A percentile compares a stretch with the other conserved stretches of the same genome.
phyloP scores from a whole-genome alignment of 805 yeast genomes.

The Metschnikowia orientalis region DNA sequence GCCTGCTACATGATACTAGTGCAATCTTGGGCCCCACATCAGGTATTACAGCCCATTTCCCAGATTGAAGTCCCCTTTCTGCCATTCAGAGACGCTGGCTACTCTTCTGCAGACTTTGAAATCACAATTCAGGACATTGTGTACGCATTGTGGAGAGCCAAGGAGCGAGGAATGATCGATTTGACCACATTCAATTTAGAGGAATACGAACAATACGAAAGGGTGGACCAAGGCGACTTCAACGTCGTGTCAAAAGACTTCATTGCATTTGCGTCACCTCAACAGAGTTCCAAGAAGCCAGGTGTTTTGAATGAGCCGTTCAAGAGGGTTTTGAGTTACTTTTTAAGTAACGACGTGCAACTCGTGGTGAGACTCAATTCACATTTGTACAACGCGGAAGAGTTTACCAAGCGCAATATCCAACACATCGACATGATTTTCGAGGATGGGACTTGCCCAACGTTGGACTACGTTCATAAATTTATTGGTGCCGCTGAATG shows the following conservation, averaged over 20 bases:
- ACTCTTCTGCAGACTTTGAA: conserved; percentile 91
- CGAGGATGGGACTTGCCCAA: conserved; percentile 98
- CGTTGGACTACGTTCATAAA: conserved; percentile 85
- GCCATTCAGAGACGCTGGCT: conserved; percentile 97
- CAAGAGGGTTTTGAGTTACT: conserved; percentile 74
- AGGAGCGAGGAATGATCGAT: conserved; percentile 85
- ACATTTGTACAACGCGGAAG: conserved; percentile 78
- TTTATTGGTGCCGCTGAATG: conserved; percentile 95
- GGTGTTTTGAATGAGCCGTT: conserved; percentile 69
- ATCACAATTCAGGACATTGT: conserved; percentile 92
- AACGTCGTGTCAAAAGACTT: conserved; percentile 89
- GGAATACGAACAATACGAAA: conserved; percentile 89
- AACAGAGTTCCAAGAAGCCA: conserved; percentile 47
- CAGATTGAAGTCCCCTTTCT: conserved; percentile 91
- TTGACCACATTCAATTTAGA: conserved; percentile 83
- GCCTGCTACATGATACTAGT: conserved; percentile 94
- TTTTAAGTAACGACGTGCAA: conserved; percentile 68
- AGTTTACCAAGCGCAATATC: conserved; percentile 78
- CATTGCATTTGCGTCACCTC: conserved; percentile 97
- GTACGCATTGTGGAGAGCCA: conserved; percentile 97
- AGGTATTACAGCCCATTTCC: conserved; percentile 89
- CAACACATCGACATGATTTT: conserved; percentile 93
- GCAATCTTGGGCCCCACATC: conserved; percentile 98
- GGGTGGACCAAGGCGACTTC: conserved; percentile 96
- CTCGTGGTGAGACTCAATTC: conserved; percentile 90